Conservation (phyloP, 345 rosid genomes). For the Arabidopsis arenosa region DNA sequence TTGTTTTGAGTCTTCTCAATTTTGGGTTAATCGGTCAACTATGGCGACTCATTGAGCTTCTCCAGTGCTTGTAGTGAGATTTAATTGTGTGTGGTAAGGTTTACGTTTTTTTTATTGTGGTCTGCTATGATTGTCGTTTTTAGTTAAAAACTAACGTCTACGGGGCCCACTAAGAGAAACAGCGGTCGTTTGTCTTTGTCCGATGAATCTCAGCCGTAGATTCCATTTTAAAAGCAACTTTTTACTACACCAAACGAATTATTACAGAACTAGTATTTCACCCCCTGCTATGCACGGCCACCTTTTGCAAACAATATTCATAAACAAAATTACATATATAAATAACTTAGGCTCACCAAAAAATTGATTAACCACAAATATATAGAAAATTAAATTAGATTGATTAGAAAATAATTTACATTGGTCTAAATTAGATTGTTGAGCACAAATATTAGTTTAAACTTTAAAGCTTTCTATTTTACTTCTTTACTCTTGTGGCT, state of each 20-base stretch:
- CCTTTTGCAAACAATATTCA: no score
- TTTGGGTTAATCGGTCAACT: slow-evolving; percentile 40
- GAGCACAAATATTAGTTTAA: no score
- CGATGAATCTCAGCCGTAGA: slow-evolving; percentile 24
- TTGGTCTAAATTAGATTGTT: no score
- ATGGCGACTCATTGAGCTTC: slow-evolving; percentile 41
- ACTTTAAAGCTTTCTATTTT: no score
- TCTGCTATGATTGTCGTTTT: slow-evolving; percentile 29
- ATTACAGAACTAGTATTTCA: not conserved
- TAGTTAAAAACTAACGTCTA: not conserved
- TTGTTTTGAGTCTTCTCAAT: slow-evolving; percentile 15
- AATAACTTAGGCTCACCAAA: no score
- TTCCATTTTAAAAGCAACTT: not conserved
- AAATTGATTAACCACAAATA: no score
- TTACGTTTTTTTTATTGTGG: slow-evolving; percentile 18
- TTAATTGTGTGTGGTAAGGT: not conserved
- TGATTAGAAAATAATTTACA: no score
- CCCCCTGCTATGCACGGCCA: no score
- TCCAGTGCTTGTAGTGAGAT: slow-evolving; percentile 16
- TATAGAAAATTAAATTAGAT: no score
- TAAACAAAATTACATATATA: no score
- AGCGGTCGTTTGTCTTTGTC: not conserved
- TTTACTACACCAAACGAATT: not conserved
- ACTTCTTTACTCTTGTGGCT: no score
- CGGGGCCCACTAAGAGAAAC: not conserved